These are phyloP conservation scores for Myochromella boudieri DNA, from an alignment of 768 basidiomycete genomes.

Conservation along the genomic window DNA sequence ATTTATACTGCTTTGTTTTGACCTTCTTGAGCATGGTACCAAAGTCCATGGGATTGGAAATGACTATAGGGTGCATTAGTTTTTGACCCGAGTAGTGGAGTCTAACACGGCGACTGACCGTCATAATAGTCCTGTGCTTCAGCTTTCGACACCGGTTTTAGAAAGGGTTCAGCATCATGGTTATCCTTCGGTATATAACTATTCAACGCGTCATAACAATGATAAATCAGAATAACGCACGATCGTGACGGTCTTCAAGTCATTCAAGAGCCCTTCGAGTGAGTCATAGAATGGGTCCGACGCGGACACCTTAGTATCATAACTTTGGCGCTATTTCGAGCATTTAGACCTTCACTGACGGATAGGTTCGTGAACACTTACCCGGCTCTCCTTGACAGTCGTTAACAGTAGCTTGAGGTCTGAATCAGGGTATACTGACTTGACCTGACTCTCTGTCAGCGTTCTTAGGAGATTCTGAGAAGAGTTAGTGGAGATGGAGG, in stretches of 20 bases:
- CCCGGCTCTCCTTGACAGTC: slow-evolving; percentile 86
- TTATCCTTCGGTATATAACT: slow-evolving; percentile 55
- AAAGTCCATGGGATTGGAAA: slow-evolving; percentile 94
- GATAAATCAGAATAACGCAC: slow-evolving; percentile 36
- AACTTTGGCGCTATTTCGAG: slow-evolving; percentile 35
- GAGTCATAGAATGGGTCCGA: slow-evolving; percentile 93
- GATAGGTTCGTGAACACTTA: slow-evolving; percentile 42
- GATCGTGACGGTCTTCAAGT: slow-evolving; percentile 78
- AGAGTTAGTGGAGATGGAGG: slow-evolving; percentile 13
- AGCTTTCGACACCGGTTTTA: slow-evolving; percentile 86
- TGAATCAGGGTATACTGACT: slow-evolving; percentile 54
- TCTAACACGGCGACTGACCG: slow-evolving; percentile 45
- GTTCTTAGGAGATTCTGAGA: slow-evolving; percentile 85
- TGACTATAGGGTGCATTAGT: slow-evolving; percentile 68
- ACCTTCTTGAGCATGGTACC: slow-evolving; percentile 92
- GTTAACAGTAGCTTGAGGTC: slow-evolving; percentile 83
- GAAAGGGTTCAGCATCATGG: slow-evolving; percentile 90
- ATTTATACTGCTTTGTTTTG: slow-evolving; percentile 89
- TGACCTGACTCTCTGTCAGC: slow-evolving; percentile 75
- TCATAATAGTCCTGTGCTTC: slow-evolving; percentile 95
- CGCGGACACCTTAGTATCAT: slow-evolving; percentile 58
- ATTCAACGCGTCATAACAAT: slow-evolving; percentile 23
- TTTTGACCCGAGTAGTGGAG: slow-evolving; percentile 5
- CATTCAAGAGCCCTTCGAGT: slow-evolving; percentile 82
- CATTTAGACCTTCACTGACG: slow-evolving; percentile 10